Evolutionary conservation across 31 red algal genomes (phyloP).

Genomic region (Asparagopsis taxiformis): DNA sequence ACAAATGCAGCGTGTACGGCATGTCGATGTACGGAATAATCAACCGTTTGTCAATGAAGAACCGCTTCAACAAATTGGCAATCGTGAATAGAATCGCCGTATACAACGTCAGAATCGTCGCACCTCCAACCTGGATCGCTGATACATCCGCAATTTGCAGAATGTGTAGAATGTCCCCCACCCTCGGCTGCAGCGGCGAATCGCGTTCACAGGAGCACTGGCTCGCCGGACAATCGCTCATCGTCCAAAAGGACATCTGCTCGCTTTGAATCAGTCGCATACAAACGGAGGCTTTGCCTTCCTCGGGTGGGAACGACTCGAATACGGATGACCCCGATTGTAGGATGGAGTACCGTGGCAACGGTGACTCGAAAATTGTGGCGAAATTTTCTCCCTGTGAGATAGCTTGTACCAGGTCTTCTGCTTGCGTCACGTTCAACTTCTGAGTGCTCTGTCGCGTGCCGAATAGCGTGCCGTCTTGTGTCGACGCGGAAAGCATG

Average conservation of each 20-base stretch:
- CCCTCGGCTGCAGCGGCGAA: not conserved
- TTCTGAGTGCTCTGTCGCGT: not conserved
- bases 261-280: conserved; percentile 16
- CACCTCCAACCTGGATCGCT: conserved; percentile 38
- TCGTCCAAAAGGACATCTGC: conserved; percentile 21
- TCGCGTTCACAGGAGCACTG: not conserved
- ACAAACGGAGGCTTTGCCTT: conserved; percentile 4
- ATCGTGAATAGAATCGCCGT: conserved; percentile 49
- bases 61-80: conserved; percentile 28
- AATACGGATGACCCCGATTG: conserved; percentile 23
- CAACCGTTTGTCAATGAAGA: conserved; percentile 43
- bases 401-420: not conserved
- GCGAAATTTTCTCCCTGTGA: not conserved
- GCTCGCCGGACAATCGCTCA: not conserved
- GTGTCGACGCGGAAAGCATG: conserved; percentile 14
- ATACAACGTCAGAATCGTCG: conserved; percentile 60
- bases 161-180: not conserved
- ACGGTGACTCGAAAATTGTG: conserved; percentile 1
- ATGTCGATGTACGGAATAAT: conserved; percentile 50
- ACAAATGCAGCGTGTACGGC: conserved; percentile 67
- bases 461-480: conserved; percentile 5
- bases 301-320: conserved; percentile 8
- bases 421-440: not conserved
- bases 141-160: conserved; percentile 55
- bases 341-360: conserved; percentile 37